Percentiles rank a stretch among this genome's conserved stretches.
These are phyloP conservation scores for Amanita polypyramis DNA, from an alignment of 768 basidiomycete genomes.

Conservation along the genomic window DNA sequence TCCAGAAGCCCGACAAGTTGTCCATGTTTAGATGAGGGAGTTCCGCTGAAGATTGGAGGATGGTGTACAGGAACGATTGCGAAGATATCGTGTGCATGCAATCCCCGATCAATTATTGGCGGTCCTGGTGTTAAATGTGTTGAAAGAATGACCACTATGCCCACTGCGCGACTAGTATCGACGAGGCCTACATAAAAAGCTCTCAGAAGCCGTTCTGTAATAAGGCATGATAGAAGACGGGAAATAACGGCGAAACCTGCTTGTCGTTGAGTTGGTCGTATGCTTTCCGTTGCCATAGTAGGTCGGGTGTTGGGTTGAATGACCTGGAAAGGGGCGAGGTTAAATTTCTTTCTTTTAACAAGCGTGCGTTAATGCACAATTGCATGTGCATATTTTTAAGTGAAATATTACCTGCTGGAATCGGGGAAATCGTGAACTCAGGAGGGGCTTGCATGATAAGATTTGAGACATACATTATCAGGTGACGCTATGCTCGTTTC, in stretches of 20 bases:
- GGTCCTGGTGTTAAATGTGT: slow-evolving; percentile 24
- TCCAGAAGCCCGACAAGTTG: slow-evolving; percentile 36
- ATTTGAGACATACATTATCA: no score
- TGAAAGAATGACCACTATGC: slow-evolving; percentile 29
- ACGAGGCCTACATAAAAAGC: slow-evolving; percentile 29
- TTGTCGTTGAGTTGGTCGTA: slow-evolving; percentile 14
- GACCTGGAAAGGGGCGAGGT: no score
- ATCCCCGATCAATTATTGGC: slow-evolving; percentile 20
- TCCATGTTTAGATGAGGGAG: slow-evolving; percentile 23
- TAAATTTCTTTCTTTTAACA: no score
- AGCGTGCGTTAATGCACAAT: no score
- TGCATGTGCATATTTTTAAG: no score
- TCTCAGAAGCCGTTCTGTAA: slow-evolving; percentile 35
- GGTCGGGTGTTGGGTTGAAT: not conserved
- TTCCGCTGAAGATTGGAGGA: slow-evolving; percentile 30
- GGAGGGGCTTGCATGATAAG: no score
- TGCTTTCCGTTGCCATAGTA: not conserved
- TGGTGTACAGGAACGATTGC: slow-evolving; percentile 37
- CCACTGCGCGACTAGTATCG: slow-evolving; percentile 16
- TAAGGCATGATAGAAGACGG: slow-evolving; percentile 37
- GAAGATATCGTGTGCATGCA: slow-evolving; percentile 32
- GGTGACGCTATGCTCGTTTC: no score
- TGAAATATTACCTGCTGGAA: no score
- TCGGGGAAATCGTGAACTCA: no score
- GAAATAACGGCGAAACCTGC: slow-evolving; percentile 37